These are phyloP conservation scores for Mucor indicus DNA, from an alignment of 371 early-diverging fungal species.

Conservation along the genomic window DNA sequence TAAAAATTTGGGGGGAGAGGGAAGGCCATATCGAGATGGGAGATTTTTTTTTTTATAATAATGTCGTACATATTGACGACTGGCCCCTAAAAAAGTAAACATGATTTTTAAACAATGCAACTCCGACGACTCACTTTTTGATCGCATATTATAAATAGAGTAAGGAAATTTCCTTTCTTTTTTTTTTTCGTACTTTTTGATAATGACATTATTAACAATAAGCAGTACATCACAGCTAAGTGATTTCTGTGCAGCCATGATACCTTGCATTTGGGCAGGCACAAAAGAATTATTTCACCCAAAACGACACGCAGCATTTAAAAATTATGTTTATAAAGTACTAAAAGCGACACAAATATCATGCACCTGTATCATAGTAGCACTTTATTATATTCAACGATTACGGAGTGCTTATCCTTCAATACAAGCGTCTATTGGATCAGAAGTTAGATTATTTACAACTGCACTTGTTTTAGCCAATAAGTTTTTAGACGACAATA, in stretches of 20 bases:
- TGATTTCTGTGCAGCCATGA: conserved; percentile 43
- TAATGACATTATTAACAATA: too few species aligned
- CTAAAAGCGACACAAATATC: conserved; percentile 53
- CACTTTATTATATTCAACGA: conserved; percentile 40
- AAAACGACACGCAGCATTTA: conserved; percentile 38
- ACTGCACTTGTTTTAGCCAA: conserved; percentile 64
- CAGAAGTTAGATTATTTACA: conserved; percentile 63
- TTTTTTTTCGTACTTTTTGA: too few species aligned
- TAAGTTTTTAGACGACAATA: conserved; percentile 69
- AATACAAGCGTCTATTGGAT: conserved; percentile 46
- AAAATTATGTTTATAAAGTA: conserved; percentile 47
- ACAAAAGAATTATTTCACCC: conserved; percentile 18
- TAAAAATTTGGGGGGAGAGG: too few species aligned
- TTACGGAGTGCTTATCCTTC: conserved; percentile 38
- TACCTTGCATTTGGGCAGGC: conserved; percentile 48
- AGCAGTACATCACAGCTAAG: conserved; percentile 32
- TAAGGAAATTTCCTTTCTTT: too few species aligned
- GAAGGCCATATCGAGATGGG: too few species aligned
- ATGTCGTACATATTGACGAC: too few species aligned
- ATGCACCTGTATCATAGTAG: conserved; percentile 33
- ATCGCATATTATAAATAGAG: too few species aligned
- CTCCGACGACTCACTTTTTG: too few species aligned
- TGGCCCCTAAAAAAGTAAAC: too few species aligned
- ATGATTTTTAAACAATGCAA: too few species aligned
- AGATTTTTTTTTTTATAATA: too few species aligned